Evolutionary conservation across 306 rosid genomes (phyloP), one percentile per base, ranked within the genome.

Genomic region (Casuarina cunninghamiana): DNA sequence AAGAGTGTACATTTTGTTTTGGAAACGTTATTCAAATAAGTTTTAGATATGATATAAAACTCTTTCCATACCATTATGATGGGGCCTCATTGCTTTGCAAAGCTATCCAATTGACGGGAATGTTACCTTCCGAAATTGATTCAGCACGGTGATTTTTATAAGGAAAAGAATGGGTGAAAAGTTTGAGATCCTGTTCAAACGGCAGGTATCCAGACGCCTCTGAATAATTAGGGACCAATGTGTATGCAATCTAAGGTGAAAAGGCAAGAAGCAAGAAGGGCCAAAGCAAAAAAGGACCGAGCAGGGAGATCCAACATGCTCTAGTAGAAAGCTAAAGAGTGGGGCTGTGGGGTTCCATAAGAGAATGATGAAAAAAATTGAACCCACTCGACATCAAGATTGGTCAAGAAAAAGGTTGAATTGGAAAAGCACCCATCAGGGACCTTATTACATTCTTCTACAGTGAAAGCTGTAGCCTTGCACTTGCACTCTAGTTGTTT

Each of bases 291-390:
- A 77, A 82, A 74, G 80, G 82, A 77, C 26, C 21, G 76, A 72
- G 88, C 77, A 72, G 73, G 58, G 83, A 65, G 77, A 48, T 71
- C 54, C 74, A 71, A 67, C 42, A 42, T 55, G 42, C 35, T 37
- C 42, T 11, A 42, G 57, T 68, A 67, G 71, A 80, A 75, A 74
- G 79, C 74, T 3, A 4, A 68, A 69, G 16, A 65, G 80, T 84
- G 82, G 84, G 84, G 77, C 19, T 26, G 17, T 26, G 67, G 77
- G 76, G 90, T 83, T 78, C 84, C 87, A 68, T 77, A 76, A 89
- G 55, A 75, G 84, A 84, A 89, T 89, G 90, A 87, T 89, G 90
- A 82, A 84, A 91, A 66, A 72, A 71, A 68, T 87, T 85, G 91
- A 90, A 85, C 76, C 73, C 45, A 77, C 72, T 83, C 39, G 72